Conservation (phyloP, 139 green algal genomes). For the Astrephomene gubernaculifera region DNA sequence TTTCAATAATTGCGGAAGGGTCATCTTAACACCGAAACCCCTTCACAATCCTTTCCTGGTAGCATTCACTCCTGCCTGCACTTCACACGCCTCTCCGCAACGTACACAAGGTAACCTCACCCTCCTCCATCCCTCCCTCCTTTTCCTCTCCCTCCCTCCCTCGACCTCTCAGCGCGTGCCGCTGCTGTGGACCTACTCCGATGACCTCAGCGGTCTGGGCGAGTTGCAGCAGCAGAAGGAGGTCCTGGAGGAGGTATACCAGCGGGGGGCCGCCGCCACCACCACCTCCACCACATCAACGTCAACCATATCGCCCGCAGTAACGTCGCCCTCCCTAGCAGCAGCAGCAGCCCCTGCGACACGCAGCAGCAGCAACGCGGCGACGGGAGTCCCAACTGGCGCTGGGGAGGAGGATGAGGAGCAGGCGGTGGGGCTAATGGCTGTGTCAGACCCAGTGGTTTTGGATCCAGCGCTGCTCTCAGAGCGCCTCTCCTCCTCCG, state of each 20-base stretch:
- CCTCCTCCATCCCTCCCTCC: too few relatives aligned
- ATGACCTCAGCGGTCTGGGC: neutral
- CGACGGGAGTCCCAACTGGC: too few relatives aligned
- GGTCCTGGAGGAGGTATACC: neutral
- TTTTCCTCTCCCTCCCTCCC: neutral
- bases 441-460: neutral
- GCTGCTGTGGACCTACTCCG: conserved; percentile 1
- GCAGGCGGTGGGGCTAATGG: too few relatives aligned
- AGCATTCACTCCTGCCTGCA: too few relatives aligned
- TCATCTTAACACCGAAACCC: too few relatives aligned
- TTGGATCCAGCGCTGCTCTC: neutral
- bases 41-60: too few relatives aligned
- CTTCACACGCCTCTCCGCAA: too few relatives aligned
- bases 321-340: too few relatives aligned
- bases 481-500: conserved; percentile 6
- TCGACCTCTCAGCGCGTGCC: neutral
- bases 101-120: too few relatives aligned
- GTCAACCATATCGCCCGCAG: too few relatives aligned
- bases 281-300: neutral
- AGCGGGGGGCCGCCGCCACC: neutral
- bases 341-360: neutral
- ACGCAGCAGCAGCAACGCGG: too few relatives aligned
- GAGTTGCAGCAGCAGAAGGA: neutral
- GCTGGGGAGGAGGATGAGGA: neutral
- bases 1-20: too few relatives aligned